Evolutionary conservation across 148 eudicot species (phyloP).

Genomic region (Cornus suecica): DNA sequence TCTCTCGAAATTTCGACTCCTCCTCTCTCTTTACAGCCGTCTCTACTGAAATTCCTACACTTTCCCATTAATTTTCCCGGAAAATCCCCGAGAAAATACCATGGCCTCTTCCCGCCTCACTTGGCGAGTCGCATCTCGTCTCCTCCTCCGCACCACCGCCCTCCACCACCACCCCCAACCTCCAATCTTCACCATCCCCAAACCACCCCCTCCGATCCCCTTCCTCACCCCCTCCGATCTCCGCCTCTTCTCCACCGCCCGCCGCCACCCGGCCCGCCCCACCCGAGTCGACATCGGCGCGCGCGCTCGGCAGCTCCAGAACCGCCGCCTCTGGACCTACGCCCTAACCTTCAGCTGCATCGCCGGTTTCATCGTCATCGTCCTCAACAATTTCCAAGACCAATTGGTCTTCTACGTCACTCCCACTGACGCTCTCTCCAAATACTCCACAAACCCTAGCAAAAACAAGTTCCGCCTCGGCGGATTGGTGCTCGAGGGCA

Average conservation of each 20-base stretch:
- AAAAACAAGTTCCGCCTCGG: conserved; percentile 67
- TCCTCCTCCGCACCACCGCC: conserved; percentile 32
- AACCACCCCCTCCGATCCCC: too few relatives aligned
- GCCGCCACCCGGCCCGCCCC: conserved; percentile 30
- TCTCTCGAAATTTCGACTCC: too few relatives aligned
- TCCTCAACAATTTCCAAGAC: conserved; percentile 80
- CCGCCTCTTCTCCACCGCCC: conserved; percentile 49
- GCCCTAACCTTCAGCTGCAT: conserved; percentile 72
- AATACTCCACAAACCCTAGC: conserved; percentile 46
- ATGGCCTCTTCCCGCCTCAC: conserved; percentile 48
- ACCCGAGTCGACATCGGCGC: conserved; percentile 62
- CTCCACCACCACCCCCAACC: conserved; percentile 1
- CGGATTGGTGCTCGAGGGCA: conserved; percentile 81
- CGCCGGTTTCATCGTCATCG: conserved; percentile 71
- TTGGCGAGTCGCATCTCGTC: conserved; percentile 33
- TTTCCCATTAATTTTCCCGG: background rate
- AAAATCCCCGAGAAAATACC: conserved; percentile 1
- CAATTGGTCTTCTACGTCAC: conserved; percentile 80
- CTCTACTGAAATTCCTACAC: background rate
- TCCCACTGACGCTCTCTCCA: conserved; percentile 64
- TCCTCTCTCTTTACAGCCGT: too few relatives aligned
- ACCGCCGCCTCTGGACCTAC: conserved; percentile 85
- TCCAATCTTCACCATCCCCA: too few relatives aligned
- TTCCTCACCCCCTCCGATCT: conserved; percentile 15
- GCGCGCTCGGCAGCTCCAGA: conserved; percentile 79